phyloP scores from a whole-genome alignment of 169 alveolate species.

The Eimeria sp. region DNA sequence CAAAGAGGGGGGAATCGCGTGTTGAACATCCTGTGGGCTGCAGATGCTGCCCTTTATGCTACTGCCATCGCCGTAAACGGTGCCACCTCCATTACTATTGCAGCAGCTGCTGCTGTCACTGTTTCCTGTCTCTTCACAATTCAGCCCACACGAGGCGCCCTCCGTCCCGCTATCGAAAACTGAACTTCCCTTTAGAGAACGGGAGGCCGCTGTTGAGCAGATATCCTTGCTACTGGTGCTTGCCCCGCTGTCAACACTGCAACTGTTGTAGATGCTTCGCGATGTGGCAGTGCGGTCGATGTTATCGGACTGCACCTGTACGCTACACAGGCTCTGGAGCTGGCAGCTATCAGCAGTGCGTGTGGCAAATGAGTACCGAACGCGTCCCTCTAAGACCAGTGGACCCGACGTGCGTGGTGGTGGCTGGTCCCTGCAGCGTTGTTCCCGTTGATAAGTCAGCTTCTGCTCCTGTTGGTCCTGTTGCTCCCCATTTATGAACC shows the following conservation, averaged over 20 bases:
- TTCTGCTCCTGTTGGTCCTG: background rate
- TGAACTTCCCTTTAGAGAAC: background rate
- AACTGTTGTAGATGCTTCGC: background rate
- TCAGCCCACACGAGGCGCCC: background rate
- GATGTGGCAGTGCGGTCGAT: background rate
- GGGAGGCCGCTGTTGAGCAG: background rate
- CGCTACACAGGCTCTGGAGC: background rate
- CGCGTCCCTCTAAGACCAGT: constrained; percentile 36
- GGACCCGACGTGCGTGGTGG: background rate
- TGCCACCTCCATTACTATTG: background rate
- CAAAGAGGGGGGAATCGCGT: background rate
- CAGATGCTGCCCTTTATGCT: background rate
- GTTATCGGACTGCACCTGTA: background rate
- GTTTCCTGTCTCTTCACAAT: background rate
- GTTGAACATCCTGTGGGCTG: background rate
- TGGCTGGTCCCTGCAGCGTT: background rate
- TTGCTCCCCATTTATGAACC: background rate
- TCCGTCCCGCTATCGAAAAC: background rate
- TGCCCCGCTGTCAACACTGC: background rate
- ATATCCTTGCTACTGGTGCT: background rate
- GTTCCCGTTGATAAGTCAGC: background rate
- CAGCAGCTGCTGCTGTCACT: background rate
- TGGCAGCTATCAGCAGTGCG: constrained; percentile 2
- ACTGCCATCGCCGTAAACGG: background rate
- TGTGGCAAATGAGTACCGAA: constrained; percentile 46